Evolutionary conservation across 1,139 yeast genomes (phyloP), one percentile per base, ranked within the genome.

Genomic region (Saccharomyces hybrid): DNA sequence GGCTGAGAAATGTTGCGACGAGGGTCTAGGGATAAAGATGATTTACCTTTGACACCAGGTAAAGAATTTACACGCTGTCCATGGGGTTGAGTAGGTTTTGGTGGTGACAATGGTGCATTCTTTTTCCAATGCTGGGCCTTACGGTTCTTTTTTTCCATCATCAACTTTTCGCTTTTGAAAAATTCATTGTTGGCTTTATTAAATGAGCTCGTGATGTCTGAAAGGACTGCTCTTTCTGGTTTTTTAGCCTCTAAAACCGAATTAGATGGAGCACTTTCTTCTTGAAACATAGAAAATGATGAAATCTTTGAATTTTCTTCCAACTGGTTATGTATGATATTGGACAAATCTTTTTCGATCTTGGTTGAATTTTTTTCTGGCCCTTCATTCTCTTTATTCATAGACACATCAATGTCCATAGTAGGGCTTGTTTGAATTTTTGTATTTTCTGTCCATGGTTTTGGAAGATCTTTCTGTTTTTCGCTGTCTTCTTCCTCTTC

Each of bases 1-100:
- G 67, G 69, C 51, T 65, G 66, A 3, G 67, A 57, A 11, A 63
- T 54, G 48, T 61, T 63, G 42, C 68, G 63, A 48, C 69, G 64
- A 4, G 71, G 71, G 52, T 68, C 71, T 48, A 68, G 54, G 4
- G 38, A 32, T 32, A 32, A 32, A n/a, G 38, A 32, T 5, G 38
- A 1, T 5, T 11, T 11, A 13, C 14, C 14, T 32, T 32, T 11
- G 8, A 13, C 38, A 32, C 14, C 38, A 32, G 38, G 38, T 13
- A 32, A 32, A 32, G 38, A 32, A 5, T 32, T 32, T 32, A 32
- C 38, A 32, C 38, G 38, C 8, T 13, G 38, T n/a, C 14, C 20
- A 3, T 32, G 38, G 14, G 38, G 2, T 32, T 32, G 38, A 32
- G 14, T n/a, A 32, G 20, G 9, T 32, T 32, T 32, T 2, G 14